Base-by-base conservation (phyloP, 2,329 filamentous ascomycete genomes). In the Monosporascus ibericus region DNA sequence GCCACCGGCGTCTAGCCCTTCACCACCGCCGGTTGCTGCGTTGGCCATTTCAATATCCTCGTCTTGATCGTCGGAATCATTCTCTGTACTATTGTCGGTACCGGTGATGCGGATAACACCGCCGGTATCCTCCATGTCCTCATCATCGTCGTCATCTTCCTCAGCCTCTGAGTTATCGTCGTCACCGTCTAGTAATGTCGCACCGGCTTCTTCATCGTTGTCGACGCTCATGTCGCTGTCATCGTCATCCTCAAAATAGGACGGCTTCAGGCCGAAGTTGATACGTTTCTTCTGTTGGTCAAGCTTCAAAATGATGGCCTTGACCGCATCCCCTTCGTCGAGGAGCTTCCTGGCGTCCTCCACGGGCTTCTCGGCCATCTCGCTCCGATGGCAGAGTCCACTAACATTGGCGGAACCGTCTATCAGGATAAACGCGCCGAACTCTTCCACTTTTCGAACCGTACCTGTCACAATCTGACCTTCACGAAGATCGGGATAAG, bases 401-500 rank as follows among this genome's bases (percentile, higher is more conserved):
- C 92, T 95, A 56, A 99, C 84, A 60, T 95, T 95, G 51, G 82
- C 79, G 5, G 92, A 95, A 55, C 87, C 85, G 68, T 96, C 90
- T 20, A 99, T 76, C 44, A 95, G 82, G 61, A 99, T 88, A 68
- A 99, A 99, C 5, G 92, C 92, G 58, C 94, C 94, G 67, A 92
- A 99, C 34, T 96, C 88, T 65, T 95, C 90, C 2, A 97, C 91
- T 70, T 95, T 96, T 62, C 92, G 86, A 52, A 99, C 84, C 66
- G 90, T 95, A 48, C 92, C 94, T 14, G 89, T 95, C 36, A 99
- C 80, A 34, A 91, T 75, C 69, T 95, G 88, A 6, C 91, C 92
- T 56, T 81, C 75, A 65, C 87, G 83, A 52, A 97, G 75, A 60
- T 95, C 89, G n/a, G 79, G 77, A 56, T 92, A 87, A 1, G 81